Evolutionary conservation across 192 early-diverging fungal genomes (phyloP).

Genomic region (Pilobolus umbonatus): DNA sequence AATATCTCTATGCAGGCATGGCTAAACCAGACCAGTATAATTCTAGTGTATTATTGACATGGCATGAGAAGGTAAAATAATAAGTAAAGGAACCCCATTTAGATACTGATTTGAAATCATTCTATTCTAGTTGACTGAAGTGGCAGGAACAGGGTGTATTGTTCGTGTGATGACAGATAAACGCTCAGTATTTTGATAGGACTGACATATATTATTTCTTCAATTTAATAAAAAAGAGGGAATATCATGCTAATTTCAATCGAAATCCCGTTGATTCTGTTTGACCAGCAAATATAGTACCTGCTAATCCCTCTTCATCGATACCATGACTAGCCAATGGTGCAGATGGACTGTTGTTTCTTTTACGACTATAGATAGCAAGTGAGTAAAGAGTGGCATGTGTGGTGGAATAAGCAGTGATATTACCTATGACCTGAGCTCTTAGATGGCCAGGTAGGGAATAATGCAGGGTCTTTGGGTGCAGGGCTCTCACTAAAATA

Average conservation of each 20-base stretch:
- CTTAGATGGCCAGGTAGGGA: slow-evolving; percentile 91
- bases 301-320: slow-evolving; percentile 33
- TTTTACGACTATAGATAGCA: slow-evolving; percentile 11
- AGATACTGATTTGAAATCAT: slow-evolving; percentile 13
- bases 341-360: slow-evolving; percentile 44
- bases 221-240: too few relatives aligned
- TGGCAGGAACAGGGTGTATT: slow-evolving; percentile 83
- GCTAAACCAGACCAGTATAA: slow-evolving; percentile 78
- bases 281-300: slow-evolving; percentile 50
- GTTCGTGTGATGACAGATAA: slow-evolving; percentile 91
- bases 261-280: slow-evolving; percentile 53
- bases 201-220: neutral
- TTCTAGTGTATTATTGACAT: slow-evolving; percentile 76
- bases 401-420: neutral
- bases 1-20: slow-evolving; percentile 92
- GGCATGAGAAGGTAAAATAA: slow-evolving; percentile 85
- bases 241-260: slow-evolving; percentile 40
- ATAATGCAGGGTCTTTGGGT: slow-evolving; percentile 90
- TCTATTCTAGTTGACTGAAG: slow-evolving; percentile 65
- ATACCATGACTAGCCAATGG: slow-evolving; percentile 54
- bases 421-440: slow-evolving; percentile 50
- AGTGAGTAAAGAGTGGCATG: neutral
- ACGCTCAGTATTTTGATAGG: slow-evolving; percentile 52
- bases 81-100: neutral
- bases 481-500: slow-evolving; percentile 85